Evolutionary conservation across 331 rosid genomes (phyloP).

Genomic region (Arachis monticola): DNA sequence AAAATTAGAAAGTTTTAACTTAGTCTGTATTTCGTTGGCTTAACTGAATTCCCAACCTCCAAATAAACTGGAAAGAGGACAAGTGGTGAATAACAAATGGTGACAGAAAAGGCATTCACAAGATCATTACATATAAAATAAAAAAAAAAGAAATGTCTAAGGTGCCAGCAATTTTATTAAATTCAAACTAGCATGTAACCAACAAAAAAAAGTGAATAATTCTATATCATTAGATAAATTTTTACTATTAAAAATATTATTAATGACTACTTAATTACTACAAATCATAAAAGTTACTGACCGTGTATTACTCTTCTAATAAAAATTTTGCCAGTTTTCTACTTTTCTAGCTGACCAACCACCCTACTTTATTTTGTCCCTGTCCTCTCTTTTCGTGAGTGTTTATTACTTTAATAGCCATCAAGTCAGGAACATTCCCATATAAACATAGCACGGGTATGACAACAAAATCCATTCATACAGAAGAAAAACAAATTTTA

Average conservation of each 20-base stretch:
- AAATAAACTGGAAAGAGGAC: conserved; percentile 39
- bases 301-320: no score
- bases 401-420: background rate
- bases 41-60: conserved; percentile 42
- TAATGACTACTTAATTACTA: no score
- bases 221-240: no score
- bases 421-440: conserved; percentile 14
- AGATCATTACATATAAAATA: conserved; percentile 30
- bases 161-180: no score
- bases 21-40: background rate
- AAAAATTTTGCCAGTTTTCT: background rate
- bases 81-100: conserved; percentile 52
- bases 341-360: conserved; percentile 15
- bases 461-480: conserved; percentile 31
- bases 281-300: no score
- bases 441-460: background rate
- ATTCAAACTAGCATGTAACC: no score
- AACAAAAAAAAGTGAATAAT: no score
- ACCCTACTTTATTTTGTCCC: conserved; percentile 14
- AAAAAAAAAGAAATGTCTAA: no score
- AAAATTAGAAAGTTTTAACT: no score
- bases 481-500: background rate
- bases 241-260: no score
- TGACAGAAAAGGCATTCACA: conserved; percentile 56
- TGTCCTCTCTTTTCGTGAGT: background rate